These are phyloP conservation scores for Botrytis galanthina DNA, from an alignment of 2,329 filamentous ascomycete genomes.

Conservation along the genomic window DNA sequence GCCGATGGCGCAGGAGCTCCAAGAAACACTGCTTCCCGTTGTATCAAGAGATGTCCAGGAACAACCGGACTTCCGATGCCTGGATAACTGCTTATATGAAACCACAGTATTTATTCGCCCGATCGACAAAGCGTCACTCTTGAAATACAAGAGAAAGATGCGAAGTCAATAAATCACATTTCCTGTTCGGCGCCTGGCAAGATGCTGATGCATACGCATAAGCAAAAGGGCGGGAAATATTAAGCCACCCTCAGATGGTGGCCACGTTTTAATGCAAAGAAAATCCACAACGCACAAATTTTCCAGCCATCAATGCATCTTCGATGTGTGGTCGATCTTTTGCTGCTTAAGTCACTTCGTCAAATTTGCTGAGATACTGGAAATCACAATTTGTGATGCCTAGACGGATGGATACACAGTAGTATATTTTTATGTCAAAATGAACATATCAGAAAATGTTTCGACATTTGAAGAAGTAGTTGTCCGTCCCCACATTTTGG, in stretches of 20 bases:
- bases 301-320: background rate
- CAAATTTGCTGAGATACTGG: background rate
- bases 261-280: slow-evolving; percentile 14
- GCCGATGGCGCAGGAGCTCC: background rate
- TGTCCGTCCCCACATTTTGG: background rate
- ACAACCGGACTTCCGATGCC: slow-evolving; percentile 4
- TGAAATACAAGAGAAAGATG: background rate
- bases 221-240: slow-evolving; percentile 5
- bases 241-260: background rate
- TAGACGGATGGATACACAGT: background rate
- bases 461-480: background rate
- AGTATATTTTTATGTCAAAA: background rate
- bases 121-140: background rate
- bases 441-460: background rate
- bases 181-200: background rate
- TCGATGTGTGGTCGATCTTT: background rate
- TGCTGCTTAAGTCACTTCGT: background rate
- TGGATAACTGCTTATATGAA: background rate
- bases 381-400: background rate
- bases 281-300: slow-evolving; percentile 7
- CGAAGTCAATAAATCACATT: slow-evolving; percentile 2
- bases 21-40: background rate
- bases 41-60: background rate
- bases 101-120: background rate
- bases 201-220: background rate